Percentiles rank a stretch among this genome's conserved stretches.
Conservation (phyloP, 371 early-diverging fungal genomes). For the Umbelopsis sp. region DNA sequence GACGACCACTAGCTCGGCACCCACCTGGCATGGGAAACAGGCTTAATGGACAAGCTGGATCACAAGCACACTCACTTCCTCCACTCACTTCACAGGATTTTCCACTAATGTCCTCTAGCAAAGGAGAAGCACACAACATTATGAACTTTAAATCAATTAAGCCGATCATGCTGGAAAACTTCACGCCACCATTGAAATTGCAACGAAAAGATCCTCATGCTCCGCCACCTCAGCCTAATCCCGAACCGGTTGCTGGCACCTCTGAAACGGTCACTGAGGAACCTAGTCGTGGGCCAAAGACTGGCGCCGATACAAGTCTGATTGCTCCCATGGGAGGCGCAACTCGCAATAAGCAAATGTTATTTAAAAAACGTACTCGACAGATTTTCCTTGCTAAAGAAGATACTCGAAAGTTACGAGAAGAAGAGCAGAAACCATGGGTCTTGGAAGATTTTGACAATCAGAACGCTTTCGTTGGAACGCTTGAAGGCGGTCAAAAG, state of each 20-base stretch:
- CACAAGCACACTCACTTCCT: constrained; percentile 21
- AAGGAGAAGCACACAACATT: constrained; percentile 59
- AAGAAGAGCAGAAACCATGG: constrained; percentile 81
- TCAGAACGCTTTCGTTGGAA: constrained; percentile 72
- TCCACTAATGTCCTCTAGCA: constrained; percentile 59
- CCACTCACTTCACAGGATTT: constrained; percentile 54
- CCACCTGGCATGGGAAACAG: not conserved
- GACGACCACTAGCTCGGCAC: constrained; percentile 2
- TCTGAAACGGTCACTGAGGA: constrained; percentile 30
- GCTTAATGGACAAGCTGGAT: constrained; percentile 4
- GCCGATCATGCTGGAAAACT: constrained; percentile 54
- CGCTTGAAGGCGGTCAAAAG: constrained; percentile 78
- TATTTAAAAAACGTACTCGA: constrained; percentile 83
- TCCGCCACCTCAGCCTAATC: constrained; percentile 27
- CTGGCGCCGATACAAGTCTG: constrained; percentile 73
- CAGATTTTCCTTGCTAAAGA: constrained; percentile 80
- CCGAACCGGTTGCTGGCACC: constrained; percentile 32
- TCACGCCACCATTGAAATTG: constrained; percentile 72
- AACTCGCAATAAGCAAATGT: constrained; percentile 75
- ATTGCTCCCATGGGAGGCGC: constrained; percentile 85
- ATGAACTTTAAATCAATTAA: constrained; percentile 68
- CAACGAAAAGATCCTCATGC: constrained; percentile 61
- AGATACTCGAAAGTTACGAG: constrained; percentile 68
- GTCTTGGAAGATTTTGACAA: constrained; percentile 77
- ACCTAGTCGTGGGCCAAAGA: constrained; percentile 46